Base-by-base conservation (phyloP, 257 asterid species). In the Solanum microdontum region DNA sequence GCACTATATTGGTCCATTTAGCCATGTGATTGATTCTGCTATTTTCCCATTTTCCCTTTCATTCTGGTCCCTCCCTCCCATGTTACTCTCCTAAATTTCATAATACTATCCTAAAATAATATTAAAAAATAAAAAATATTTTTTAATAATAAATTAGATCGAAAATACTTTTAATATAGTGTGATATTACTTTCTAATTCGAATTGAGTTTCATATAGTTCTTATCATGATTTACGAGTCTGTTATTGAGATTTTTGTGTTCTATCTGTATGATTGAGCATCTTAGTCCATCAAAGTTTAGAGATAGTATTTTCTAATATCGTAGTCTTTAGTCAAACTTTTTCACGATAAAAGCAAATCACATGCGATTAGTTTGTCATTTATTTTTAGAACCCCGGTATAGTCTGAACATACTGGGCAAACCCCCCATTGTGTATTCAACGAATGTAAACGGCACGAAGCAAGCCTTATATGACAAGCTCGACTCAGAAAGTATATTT, bases 21-120 rank as follows among this genome's bases (percentile, higher is more conserved):
- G 51, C 40, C 85, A 82, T 82, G 85, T 82, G 85, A 82, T 80
- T 82, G 85, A 82, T 82, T 82, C 85, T 82, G 85, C 85, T 45
- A 45, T 45, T 80, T 80, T 48, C 62, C 69, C 43, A 82, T 82
- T 82, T 62, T 77, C 62, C 69, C 62, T 82, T 82, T 82, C 39
- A 45, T 48, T 80, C 68, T 48, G 85, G 85, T 82, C 85, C 85
- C 85, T 48, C 68, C 26, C 28, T 4, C 85, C 85, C 85, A 82
- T 24, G 69, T 82, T 82, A 82, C 69, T 24, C 39, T 48, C 85
- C 69, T 48, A 34, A 82, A 79, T 82, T 82, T 82, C 64, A 79
- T 79, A 74, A 43, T 32, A 33, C 39, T 30, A 28, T 6, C 34
- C 9, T 11, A 13, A 69, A 28, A 8, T 8, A 60, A 60, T 21